Evolutionary conservation across 139 green algal genomes (phyloP), one percentile per base, ranked within the genome.

Genomic region (Eudorina sp.): DNA sequence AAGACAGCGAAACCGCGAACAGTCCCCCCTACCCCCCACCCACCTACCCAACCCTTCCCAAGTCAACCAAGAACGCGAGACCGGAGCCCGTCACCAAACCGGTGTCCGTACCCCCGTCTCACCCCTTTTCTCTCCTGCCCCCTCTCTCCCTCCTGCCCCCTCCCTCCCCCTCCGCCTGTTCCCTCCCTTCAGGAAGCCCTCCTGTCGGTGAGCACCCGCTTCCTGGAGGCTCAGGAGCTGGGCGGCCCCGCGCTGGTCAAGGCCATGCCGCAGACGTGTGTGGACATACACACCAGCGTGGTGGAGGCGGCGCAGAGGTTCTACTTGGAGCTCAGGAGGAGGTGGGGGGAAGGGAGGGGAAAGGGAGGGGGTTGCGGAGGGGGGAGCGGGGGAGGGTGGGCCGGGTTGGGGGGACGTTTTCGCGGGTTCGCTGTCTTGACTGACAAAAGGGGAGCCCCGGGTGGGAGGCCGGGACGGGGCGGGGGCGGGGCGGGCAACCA

Each of bases 271-370:
- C 16, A 72, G 51, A 77, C 90, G 84, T 94, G 90, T 69, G 90
- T 97, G 8, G 81, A 95, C 40, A 90, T 97, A 3, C 95, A 98
- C 92, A 91, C 83, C 0, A 87, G 53, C 4, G 93, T 97, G 9
- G 77, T 84, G 29, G 88, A 60, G 38, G 84, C 83, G 34, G 90
- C 94, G 46, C 90, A 95, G 4, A 38, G 53, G 21, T 95, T 95
- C 84, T 95, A 92, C 48, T 46, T 89, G 55, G 93, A 97, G 89
- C 91, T 96, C 38, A 64, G 92, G 55, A 75, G 94, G 60, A 91
- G 92, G 90, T 95, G 66, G 19, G 81, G 23, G 14, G 3, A 38
- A 19, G 40, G 36, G 69, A 38, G 38, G 38, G 40, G 36, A 53
- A 29, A 9, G 69, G 36, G 69, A 7, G 36, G 46, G 9, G 31